Percentiles rank a stretch among this genome's conserved stretches.
Evolutionary conservation across 768 basidiomycete genomes (phyloP).

Genomic region (Suillus paluster): DNA sequence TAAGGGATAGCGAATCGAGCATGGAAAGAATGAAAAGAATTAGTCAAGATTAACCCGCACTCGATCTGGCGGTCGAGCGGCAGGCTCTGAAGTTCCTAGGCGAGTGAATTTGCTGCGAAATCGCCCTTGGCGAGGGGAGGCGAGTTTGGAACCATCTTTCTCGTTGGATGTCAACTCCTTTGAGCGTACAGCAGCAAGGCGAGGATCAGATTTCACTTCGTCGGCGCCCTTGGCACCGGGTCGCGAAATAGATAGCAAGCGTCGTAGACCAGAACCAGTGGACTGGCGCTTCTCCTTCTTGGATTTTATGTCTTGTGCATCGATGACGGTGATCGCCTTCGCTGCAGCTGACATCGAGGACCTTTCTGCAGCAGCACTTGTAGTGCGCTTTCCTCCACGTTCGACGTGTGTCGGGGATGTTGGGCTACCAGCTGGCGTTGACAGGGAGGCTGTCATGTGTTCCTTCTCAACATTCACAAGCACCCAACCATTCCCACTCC

Average conservation of each 20-base stretch:
- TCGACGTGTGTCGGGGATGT: slow-evolving; percentile 34
- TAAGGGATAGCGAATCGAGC: slow-evolving; percentile 3
- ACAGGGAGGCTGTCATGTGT: slow-evolving; percentile 28
- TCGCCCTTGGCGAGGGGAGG: slow-evolving; percentile 28
- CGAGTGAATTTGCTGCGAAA: slow-evolving; percentile 34
- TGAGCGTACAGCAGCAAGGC: slow-evolving; percentile 28
- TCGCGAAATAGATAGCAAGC: slow-evolving; percentile 37
- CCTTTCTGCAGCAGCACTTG: slow-evolving; percentile 27
- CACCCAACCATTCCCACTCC: slow-evolving; percentile 64
- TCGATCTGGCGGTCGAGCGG: slow-evolving; percentile 37
- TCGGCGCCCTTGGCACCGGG: slow-evolving; percentile 33
- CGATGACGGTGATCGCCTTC: slow-evolving; percentile 66
- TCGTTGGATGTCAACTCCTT: slow-evolving; percentile 29
- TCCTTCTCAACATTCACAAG: slow-evolving; percentile 61
- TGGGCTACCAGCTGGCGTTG: slow-evolving; percentile 28
- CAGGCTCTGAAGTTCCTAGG: slow-evolving; percentile 30
- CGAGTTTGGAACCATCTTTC: slow-evolving; percentile 3
- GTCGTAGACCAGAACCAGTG: slow-evolving; percentile 35
- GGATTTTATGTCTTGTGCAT: slow-evolving; percentile 50
- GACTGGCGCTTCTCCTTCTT: slow-evolving; percentile 31
- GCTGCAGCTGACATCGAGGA: slow-evolving; percentile 51
- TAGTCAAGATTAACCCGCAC: slow-evolving; percentile 41
- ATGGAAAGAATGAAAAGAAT: slow-evolving; percentile 23
- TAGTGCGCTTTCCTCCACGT: slow-evolving; percentile 24
- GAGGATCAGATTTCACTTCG: slow-evolving; percentile 29